phyloP scores from a whole-genome alignment of 2,329 filamentous ascomycete species.

The Cladosporium sphaerospermum region DNA sequence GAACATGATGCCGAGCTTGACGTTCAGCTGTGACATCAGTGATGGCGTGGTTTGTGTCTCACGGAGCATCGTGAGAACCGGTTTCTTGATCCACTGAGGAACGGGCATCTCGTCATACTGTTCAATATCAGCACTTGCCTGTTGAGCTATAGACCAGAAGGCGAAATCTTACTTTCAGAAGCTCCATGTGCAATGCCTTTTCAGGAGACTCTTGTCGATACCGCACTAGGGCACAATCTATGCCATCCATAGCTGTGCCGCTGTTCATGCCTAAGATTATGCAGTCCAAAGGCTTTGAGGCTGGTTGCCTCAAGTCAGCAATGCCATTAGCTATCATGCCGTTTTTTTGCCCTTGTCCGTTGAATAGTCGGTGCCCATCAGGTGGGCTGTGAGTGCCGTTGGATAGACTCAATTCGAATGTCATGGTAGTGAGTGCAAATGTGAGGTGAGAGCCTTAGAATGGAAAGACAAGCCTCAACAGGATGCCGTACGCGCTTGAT shows the following conservation, averaged over 20 bases:
- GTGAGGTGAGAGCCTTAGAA: background rate
- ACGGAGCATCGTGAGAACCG: slow-evolving; percentile 3
- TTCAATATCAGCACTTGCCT: background rate
- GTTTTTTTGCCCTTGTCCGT: background rate
- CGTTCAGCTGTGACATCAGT: slow-evolving; percentile 49
- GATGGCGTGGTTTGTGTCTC: slow-evolving; percentile 38
- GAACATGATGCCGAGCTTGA: slow-evolving; percentile 50
- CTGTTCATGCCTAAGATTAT: slow-evolving; percentile 4
- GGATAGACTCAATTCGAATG: background rate
- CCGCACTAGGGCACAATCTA: slow-evolving; percentile 3
- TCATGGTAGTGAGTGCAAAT: slow-evolving; percentile 1
- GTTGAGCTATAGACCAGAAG: background rate
- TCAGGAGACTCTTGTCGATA: slow-evolving; percentile 6
- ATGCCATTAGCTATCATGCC: background rate
- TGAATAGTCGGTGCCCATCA: background rate
- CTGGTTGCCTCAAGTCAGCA: background rate
- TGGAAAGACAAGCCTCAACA: background rate
- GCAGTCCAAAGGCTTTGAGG: slow-evolving; percentile 1
- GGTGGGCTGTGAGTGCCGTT: background rate
- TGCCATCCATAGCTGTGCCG: slow-evolving; percentile 6
- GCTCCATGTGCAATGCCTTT: slow-evolving; percentile 1
- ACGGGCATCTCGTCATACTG: slow-evolving; percentile 5
- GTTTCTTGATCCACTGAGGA: slow-evolving; percentile 7
- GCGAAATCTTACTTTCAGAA: slow-evolving; percentile 5
- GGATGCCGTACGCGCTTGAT: background rate